phyloP scores from a whole-genome alignment of 306 rosid species.

The Carpinus viminea region DNA sequence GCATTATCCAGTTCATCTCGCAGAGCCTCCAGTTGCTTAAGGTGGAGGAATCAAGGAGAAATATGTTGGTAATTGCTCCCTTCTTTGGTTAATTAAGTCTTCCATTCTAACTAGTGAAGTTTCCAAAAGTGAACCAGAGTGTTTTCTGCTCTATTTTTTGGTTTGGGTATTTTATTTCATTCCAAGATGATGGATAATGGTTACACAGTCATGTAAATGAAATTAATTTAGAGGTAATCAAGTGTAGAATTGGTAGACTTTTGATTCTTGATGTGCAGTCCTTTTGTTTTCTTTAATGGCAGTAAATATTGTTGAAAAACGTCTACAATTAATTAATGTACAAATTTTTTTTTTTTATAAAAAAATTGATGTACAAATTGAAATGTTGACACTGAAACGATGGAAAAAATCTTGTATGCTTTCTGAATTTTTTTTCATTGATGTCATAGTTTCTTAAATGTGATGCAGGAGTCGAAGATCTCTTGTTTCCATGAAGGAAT shows the following conservation, averaged over 20 bases:
- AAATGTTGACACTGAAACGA: background rate
- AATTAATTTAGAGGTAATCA: background rate
- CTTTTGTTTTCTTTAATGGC: background rate
- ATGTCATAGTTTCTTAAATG: slow-evolving; percentile 14
- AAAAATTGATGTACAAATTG: no score
- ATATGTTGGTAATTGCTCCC: slow-evolving; percentile 51
- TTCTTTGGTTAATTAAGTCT: slow-evolving; percentile 1
- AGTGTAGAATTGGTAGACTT: background rate
- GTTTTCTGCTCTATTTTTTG: background rate
- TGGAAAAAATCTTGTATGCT: background rate
- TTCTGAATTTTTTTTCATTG: background rate
- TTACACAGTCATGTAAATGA: background rate
- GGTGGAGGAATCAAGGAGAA: slow-evolving; percentile 74
- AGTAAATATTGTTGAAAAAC: background rate
- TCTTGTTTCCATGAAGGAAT: slow-evolving; percentile 86
- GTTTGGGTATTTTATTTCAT: background rate
- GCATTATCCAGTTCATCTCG: slow-evolving; percentile 78
- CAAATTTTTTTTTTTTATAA: no score
- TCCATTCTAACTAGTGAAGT: background rate
- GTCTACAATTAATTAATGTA: background rate
- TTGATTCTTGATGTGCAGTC: background rate
- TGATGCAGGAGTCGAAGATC: slow-evolving; percentile 68
- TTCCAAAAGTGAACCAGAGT: background rate
- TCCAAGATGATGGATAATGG: background rate
- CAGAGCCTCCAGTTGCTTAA: slow-evolving; percentile 62